These are phyloP conservation scores for Ceriops zippeliana DNA, from an alignment of 345 rosid genomes.

Conservation along the genomic window DNA sequence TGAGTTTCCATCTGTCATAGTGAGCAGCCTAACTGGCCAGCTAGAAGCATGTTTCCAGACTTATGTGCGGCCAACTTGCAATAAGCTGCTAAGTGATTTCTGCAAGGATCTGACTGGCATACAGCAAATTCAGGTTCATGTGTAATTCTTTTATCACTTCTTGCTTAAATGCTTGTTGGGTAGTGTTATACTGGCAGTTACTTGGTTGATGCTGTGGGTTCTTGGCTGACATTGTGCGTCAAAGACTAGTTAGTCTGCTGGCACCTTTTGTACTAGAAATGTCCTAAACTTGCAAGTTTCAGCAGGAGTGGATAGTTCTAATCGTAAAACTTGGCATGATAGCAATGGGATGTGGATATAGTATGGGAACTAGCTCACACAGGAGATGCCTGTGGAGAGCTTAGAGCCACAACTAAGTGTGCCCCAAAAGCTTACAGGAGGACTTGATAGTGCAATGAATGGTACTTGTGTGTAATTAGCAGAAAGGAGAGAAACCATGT, in stretches of 20 bases:
- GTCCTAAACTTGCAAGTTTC: too few species aligned
- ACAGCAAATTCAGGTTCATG: conserved; percentile 44
- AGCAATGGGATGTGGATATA: too few species aligned
- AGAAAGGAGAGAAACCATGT: too few species aligned
- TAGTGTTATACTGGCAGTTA: not conserved
- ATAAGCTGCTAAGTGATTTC: conserved; percentile 40
- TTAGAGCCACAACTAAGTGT: too few species aligned
- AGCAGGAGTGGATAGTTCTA: too few species aligned
- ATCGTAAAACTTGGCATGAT: too few species aligned
- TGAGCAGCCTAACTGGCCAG: conserved; percentile 42
- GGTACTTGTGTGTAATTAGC: too few species aligned
- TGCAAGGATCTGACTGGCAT: conserved; percentile 51
- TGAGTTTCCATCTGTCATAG: conserved; percentile 50
- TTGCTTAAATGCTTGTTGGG: not conserved
- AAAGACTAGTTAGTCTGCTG: not conserved
- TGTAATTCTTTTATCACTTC: not conserved
- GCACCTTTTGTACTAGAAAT: too few species aligned
- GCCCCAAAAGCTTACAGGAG: too few species aligned
- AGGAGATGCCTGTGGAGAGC: too few species aligned
- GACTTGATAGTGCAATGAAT: too few species aligned
- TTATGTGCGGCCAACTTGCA: conserved; percentile 48
- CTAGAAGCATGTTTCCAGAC: conserved; percentile 48
- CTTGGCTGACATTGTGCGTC: not conserved
- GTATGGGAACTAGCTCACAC: too few species aligned
- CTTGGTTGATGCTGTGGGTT: not conserved